Evolutionary conservation across 2,329 filamentous ascomycete species (phyloP), one percentile per base, ranked within the genome.

Genomic region (Fusarium keratoplasticum): DNA sequence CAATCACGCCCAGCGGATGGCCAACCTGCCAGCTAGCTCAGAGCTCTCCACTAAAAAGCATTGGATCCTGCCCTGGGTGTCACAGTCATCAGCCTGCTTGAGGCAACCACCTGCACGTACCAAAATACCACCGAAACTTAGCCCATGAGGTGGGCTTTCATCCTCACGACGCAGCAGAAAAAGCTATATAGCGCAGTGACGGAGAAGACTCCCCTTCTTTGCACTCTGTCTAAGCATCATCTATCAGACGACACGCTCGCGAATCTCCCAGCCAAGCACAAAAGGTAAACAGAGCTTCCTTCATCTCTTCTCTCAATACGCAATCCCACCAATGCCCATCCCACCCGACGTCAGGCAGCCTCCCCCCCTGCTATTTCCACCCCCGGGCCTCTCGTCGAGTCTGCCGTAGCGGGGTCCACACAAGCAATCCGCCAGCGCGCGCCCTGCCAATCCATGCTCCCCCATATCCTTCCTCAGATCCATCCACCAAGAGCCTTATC

Each of bases 381-480:
- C 74, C 70, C 73, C 58, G 58, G 58, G 66, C 52, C 66, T 74
- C 55, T 33, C 50, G 9, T 52, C 47, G 47, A 52, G 47, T 55
- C 47, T 66, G 65, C 65, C 64, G 61, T 81, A 70, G 79, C 75
- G 78, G 78, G 79, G 80, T 77, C 82, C 82, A 83, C 82, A 80
- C 78, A 76, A 83, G 81, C 82, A 83, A 71, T 73, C 74, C 60
- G 61, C 61, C 74, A 76, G 69, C 74, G 73, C 76, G 73, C 74
- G 68, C 70, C 73, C 75, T 78, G 77, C 80, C 80, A 82, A 83
- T 81, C 77, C 76, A 75, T 77, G 74, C 72, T 76, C 71, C 74
- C 73, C 74, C 75, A 76, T 75, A 71, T 66, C 70, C 66, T 67
- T 70, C 61, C 60, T 75, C 61, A 71, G 69, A 75, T 73, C 74